Base-by-base conservation (phyloP, 2,329 filamentous ascomycete species). In the Calcarisporium arbuscula region DNA sequence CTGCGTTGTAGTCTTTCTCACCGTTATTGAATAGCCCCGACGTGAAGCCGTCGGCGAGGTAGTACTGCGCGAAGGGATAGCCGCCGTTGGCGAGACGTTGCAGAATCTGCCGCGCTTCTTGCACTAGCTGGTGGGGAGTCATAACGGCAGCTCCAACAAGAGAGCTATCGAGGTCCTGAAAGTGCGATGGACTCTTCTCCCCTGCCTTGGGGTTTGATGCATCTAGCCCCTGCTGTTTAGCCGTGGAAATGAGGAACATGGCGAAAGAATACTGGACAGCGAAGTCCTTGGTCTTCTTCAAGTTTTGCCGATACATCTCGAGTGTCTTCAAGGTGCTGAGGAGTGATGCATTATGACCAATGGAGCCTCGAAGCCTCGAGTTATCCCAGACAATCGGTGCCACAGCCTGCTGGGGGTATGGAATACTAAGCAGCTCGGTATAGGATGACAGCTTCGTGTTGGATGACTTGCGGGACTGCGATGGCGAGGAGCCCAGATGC, bases 61-160 rank as follows among this genome's bases (percentile, higher is more conserved):
- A 95, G 64, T 98, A 98, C 58, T 96, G 92, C 5, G 92, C 90
- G 58, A 95, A 96, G 2, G 92, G 92, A 56, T 95, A 95, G 30
- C 87, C 87, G 39, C 80, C 81, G 61, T 89, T 90, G 14, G 88
- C 74, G 32, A 96, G 72, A 42, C 81, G 82, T 61, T 94, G 86
- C 27, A 98, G 66, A 50, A 96, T 95, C 40, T 81, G 79, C 53
- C 87, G 85, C 39, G 92, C 88, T 70, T 96, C 92, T 22, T 79
- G 79, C 30, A 94, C 67, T 39, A 96, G 68, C 44, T 87, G 79
- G 17, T 77, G 69, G 6, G 80, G 74, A 25, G 71, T 74, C 11
- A 68, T 62, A 15, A 65, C 62, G 4, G 62, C 50, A 6, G 56
- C 58, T 26, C 72, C 68, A 14, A 61, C 55, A 18, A 65, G 56